These are phyloP conservation scores for Penicillium roqueforti DNA, from an alignment of 495 filamentous ascomycete genomes.

Conservation along the genomic window DNA sequence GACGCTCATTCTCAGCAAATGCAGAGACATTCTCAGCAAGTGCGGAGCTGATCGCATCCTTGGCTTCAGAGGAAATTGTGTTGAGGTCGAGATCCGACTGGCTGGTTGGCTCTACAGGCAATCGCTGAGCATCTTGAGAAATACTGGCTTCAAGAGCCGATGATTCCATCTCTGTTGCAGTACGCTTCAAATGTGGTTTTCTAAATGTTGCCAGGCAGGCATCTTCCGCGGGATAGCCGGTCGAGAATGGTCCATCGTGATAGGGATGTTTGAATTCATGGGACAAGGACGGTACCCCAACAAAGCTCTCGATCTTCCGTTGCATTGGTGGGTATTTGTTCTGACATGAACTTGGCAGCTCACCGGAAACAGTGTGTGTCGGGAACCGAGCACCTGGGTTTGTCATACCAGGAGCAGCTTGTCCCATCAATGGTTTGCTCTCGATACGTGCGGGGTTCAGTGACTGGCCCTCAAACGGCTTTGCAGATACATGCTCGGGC, in stretches of 20 bases:
- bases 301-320: not conserved
- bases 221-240: not conserved
- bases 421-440: not conserved
- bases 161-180: slow-evolving; percentile 31
- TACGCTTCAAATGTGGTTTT: slow-evolving; percentile 28
- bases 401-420: not conserved
- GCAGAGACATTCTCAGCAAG: slow-evolving; percentile 11
- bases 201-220: not conserved
- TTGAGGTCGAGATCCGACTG: slow-evolving; percentile 28
- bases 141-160: not conserved
- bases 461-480: not conserved
- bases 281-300: not conserved
- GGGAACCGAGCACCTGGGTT: slow-evolving; percentile 10
- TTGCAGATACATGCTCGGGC: not conserved
- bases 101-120: slow-evolving; percentile 10
- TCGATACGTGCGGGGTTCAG: not conserved
- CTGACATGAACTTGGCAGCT: not conserved
- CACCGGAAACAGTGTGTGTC: slow-evolving; percentile 3
- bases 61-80: slow-evolving; percentile 9
- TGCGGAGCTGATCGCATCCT: slow-evolving; percentile 18
- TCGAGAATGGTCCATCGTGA: slow-evolving; percentile 3
- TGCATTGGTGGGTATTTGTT: not conserved
- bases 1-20: slow-evolving; percentile 16
- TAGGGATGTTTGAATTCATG: not conserved
- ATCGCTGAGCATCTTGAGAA: slow-evolving; percentile 10